Evolutionary conservation across 768 basidiomycete genomes (phyloP).

Genomic region (Dictyophora rubrovolvata): DNA sequence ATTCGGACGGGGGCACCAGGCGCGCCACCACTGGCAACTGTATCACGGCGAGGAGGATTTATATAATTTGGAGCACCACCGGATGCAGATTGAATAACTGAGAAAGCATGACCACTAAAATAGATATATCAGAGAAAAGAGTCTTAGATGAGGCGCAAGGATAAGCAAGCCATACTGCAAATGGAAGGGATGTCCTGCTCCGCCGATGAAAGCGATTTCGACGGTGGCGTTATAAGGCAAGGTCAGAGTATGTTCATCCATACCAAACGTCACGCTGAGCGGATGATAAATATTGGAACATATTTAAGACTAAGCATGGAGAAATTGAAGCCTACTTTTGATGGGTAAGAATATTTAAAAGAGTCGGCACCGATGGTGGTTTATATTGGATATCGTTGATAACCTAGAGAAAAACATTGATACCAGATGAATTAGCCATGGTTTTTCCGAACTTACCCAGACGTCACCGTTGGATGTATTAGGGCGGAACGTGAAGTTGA

Average conservation of each 20-base stretch:
- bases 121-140: too few species aligned
- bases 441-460: not conserved
- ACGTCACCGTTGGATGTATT: not conserved
- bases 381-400: constrained; percentile 3
- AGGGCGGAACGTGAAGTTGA: constrained; percentile 4
- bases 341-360: not conserved
- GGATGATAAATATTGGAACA: not conserved
- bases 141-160: not conserved
- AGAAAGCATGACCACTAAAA: constrained; percentile 18
- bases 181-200: constrained; percentile 2
- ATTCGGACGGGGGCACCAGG: constrained; percentile 32
- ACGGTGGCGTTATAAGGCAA: not conserved
- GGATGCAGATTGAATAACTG: constrained; percentile 26
- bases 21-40: constrained; percentile 15
- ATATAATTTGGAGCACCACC: constrained; percentile 24
- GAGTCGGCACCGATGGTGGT: not conserved
- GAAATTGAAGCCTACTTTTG: not conserved
- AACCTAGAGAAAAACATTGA: not conserved
- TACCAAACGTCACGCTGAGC: not conserved
- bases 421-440: not conserved
- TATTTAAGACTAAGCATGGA: not conserved
- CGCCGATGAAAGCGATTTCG: constrained; percentile 5
- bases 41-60: constrained; percentile 20
- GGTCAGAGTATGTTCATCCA: constrained; percentile 4
- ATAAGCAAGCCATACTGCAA: constrained; percentile 1